Percentiles rank a stretch among this genome's conserved stretches.
phyloP scores from a whole-genome alignment of 2,329 filamentous ascomycete genomes.

The Nemania abortiva region DNA sequence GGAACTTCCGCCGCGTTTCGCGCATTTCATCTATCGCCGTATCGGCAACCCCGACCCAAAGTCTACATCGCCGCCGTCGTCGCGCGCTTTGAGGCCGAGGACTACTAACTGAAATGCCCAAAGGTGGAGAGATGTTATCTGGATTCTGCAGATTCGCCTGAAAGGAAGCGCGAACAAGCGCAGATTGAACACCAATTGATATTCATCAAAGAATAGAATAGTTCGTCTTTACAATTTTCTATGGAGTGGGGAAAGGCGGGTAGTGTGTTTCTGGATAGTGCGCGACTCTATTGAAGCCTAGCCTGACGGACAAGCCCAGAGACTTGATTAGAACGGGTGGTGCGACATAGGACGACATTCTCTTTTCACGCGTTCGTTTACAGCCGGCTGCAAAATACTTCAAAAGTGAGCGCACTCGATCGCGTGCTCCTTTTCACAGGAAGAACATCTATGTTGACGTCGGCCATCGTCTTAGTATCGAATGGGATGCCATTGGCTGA shows the following conservation, averaged over 20 bases:
- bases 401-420: background rate
- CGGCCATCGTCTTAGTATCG: background rate
- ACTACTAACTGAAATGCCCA: background rate
- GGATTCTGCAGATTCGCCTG: too few relatives aligned
- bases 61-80: background rate
- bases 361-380: background rate
- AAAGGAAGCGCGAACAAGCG: too few relatives aligned
- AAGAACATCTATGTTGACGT: background rate
- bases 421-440: background rate
- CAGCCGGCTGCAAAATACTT: background rate
- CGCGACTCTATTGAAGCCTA: background rate
- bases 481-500: background rate
- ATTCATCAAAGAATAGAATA: too few relatives aligned
- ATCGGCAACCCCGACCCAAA: background rate
- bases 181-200: too few relatives aligned
- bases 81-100: background rate
- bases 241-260: too few relatives aligned
- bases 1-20: constrained; percentile 16
- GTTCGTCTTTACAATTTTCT: too few relatives aligned
- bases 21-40: constrained; percentile 8
- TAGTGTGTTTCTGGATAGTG: too few relatives aligned
- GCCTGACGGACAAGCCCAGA: background rate
- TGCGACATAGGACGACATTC: background rate
- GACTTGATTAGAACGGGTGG: background rate
- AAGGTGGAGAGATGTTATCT: background rate